phyloP scores from a whole-genome alignment of 2,329 filamentous ascomycete genomes.

The Lecanicillium sp. region DNA sequence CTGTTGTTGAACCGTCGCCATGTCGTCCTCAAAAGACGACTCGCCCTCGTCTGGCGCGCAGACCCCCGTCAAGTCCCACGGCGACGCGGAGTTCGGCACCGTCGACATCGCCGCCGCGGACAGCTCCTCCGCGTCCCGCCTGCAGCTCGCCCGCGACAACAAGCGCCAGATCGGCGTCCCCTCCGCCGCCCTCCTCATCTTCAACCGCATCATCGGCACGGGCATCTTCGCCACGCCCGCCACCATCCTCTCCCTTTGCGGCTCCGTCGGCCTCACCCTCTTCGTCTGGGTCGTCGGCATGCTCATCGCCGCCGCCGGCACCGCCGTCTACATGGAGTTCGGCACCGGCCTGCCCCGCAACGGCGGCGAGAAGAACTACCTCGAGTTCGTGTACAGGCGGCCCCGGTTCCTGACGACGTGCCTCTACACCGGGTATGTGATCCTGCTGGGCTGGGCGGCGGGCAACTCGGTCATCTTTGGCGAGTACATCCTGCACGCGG shows the following conservation, averaged over 20 bases:
- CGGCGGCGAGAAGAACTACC: constrained; percentile 62
- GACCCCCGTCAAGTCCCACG: constrained; percentile 7
- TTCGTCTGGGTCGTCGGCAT: constrained; percentile 59
- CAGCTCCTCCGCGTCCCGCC: no score
- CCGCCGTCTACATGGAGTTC: constrained; percentile 61
- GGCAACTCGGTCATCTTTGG: constrained; percentile 65
- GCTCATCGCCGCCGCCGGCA: constrained; percentile 55
- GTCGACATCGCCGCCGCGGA: not conserved
- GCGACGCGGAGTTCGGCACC: constrained; percentile 5
- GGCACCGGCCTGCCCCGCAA: constrained; percentile 59
- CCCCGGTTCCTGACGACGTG: constrained; percentile 56
- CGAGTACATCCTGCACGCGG: constrained; percentile 63
- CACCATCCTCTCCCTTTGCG: constrained; percentile 49
- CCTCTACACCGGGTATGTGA: constrained; percentile 54
- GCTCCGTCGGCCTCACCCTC: constrained; percentile 56
- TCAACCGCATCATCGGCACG: constrained; percentile 61
- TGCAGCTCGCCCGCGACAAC: constrained; percentile 37
- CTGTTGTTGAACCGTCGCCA: no score
- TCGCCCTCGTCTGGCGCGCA: constrained; percentile 7
- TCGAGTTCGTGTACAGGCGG: constrained; percentile 56
- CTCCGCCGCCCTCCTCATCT: constrained; percentile 53
- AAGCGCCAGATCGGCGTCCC: constrained; percentile 51
- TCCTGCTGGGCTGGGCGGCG: constrained; percentile 60
- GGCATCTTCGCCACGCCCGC: constrained; percentile 61
- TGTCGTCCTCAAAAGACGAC: constrained; percentile 7